Base-by-base conservation (phyloP, 1,284 basidiomycete species). In the Pterulicium gracile region DNA sequence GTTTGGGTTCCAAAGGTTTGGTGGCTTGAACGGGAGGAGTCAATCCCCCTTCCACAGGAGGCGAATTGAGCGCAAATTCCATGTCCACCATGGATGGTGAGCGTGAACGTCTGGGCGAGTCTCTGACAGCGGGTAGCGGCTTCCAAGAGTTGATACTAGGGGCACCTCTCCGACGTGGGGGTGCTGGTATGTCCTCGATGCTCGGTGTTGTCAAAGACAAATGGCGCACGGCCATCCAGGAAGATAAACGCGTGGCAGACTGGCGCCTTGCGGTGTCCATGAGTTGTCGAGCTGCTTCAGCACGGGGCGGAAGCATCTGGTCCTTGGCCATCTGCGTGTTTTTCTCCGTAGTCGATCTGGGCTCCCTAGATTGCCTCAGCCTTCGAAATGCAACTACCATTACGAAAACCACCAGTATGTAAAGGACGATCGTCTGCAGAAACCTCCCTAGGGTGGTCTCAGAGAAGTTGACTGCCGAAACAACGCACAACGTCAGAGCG, bases 361-460 rank as follows among this genome's bases (percentile, higher is more conserved):
- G 14, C 21, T 4, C n/a, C 17, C 27, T 7, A 22, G 5, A n/a
- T 44, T 24, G 42, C 4, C 4, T 24, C 42, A n/a, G 13, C 42
- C 23, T 19, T 43, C 23, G 42, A 43, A 84, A 77, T 22, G 70
- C 62, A 24, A 62, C 57, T 36, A 81, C 65, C 49, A 81, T 69
- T 50, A 72, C 61, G 55, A 72, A 75, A 18, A 85, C 62, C 45
- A 82, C 66, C 34, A 81, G 58, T 40, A 79, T 67, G 55, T 80
- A 87, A n/a, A 81, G 51, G 55, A 82, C 79, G 41, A 79, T 60
- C 14, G 77, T 77, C 54, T 80, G 77, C 48, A 88, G 67, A 54
- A 87, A 75, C 36, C 81, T 77, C n/a, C 83, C 85, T 3, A 82
- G 62, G 4, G 70, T 68, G 7, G 75, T 75, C 59, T 87, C 84